phyloP scores from a whole-genome alignment of 2,329 filamentous ascomycete species.

The Colletotrichum sp. region DNA sequence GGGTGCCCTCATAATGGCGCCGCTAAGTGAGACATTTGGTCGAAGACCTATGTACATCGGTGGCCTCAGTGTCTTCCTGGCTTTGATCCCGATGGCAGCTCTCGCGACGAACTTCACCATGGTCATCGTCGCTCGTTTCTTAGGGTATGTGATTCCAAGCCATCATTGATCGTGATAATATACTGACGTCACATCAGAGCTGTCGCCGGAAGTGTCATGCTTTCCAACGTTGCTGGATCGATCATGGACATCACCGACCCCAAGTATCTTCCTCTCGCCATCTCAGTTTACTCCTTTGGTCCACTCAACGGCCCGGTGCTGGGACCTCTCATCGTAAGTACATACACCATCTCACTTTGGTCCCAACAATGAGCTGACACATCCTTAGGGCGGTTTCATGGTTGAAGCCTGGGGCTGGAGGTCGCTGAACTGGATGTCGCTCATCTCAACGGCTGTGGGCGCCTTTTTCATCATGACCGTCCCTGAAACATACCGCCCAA shows the following conservation, averaged over 20 bases:
- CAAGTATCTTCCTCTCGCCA: conserved; percentile 66
- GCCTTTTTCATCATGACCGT: conserved; percentile 53
- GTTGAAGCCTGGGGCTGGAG: conserved; percentile 65
- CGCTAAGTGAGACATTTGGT: conserved; percentile 60
- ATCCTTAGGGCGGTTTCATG: conserved; percentile 55
- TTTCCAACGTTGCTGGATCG: conserved; percentile 67
- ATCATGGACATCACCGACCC: conserved; percentile 66
- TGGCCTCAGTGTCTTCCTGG: conserved; percentile 56
- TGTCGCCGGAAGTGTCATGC: conserved; percentile 66
- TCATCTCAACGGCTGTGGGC: conserved; percentile 59
- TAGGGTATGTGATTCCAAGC: not conserved
- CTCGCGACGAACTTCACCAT: conserved; percentile 54
- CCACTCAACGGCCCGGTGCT: conserved; percentile 63
- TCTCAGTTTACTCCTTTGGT: conserved; percentile 67
- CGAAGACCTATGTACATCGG: conserved; percentile 59
- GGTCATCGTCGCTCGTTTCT: conserved; percentile 61
- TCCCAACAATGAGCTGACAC: not conserved
- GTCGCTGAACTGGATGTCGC: conserved; percentile 65
- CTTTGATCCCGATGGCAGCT: conserved; percentile 53
- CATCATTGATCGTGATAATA: no score
- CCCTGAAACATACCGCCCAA: conserved; percentile 61
- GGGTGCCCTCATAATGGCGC: conserved; percentile 65
- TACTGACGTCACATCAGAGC: conserved; percentile 45
- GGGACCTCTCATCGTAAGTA: conserved; percentile 28
- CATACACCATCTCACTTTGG: not conserved